Evolutionary conservation across 116 monocot genomes (phyloP).

Genomic region (Posidonia oceanica): DNA sequence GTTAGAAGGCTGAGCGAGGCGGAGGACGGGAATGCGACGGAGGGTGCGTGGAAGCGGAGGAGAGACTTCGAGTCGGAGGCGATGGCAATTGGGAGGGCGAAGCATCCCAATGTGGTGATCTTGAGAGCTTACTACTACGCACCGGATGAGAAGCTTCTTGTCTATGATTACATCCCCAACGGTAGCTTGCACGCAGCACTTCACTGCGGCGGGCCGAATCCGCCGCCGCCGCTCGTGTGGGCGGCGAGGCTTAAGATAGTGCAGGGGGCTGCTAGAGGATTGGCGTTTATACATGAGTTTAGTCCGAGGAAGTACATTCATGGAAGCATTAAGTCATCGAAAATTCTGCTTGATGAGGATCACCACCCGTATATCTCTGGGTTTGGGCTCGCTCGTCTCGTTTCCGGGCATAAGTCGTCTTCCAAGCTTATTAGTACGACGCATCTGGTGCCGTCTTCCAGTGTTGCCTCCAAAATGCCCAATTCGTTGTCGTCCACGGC

Average conservation of each 20-base stretch:
- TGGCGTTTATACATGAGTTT: slow-evolving; percentile 80
- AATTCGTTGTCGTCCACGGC: slow-evolving; percentile 3
- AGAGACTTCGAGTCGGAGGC: slow-evolving; percentile 81
- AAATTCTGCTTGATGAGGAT: slow-evolving; percentile 82
- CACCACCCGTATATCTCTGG: slow-evolving; percentile 62
- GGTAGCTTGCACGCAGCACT: slow-evolving; percentile 56
- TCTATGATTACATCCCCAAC: slow-evolving; percentile 80
- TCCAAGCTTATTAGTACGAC: slow-evolving; percentile 37
- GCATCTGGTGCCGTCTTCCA: not conserved
- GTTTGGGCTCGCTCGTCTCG: slow-evolving; percentile 60
- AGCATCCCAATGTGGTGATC: slow-evolving; percentile 63
- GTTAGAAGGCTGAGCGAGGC: slow-evolving; percentile 65
- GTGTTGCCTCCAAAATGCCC: slow-evolving; percentile 1
- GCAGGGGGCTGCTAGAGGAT: slow-evolving; percentile 57
- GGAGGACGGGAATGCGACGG: slow-evolving; percentile 39
- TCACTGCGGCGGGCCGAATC: slow-evolving; percentile 24
- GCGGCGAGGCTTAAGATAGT: slow-evolving; percentile 50
- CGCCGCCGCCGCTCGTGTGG: slow-evolving; percentile 42
- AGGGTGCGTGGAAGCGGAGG: slow-evolving; percentile 41
- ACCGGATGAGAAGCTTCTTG: slow-evolving; percentile 84
- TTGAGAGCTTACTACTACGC: slow-evolving; percentile 89
- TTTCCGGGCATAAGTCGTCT: slow-evolving; percentile 23
- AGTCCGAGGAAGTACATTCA: slow-evolving; percentile 69
- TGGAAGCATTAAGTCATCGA: slow-evolving; percentile 66
- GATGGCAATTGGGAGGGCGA: slow-evolving; percentile 47